phyloP scores from a whole-genome alignment of 352 stramenopile genomes.

The Pythium oligandrum region DNA sequence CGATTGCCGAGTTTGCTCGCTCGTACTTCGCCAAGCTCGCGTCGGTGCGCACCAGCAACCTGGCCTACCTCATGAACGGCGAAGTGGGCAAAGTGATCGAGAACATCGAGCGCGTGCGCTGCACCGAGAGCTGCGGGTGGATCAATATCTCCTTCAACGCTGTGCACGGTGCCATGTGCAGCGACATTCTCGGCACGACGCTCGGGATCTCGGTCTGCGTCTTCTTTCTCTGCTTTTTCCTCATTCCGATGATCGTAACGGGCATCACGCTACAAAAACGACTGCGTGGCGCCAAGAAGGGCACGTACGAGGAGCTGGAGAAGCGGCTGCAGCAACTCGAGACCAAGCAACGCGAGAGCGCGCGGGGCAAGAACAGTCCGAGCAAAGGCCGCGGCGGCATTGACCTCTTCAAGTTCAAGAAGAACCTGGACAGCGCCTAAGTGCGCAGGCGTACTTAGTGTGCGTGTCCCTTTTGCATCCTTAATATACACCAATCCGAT shows the following conservation, averaged over 20 bases:
- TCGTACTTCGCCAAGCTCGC: slow-evolving; percentile 52
- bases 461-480: too few relatives aligned
- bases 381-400: slow-evolving; percentile 21
- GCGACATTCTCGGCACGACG: slow-evolving; percentile 70
- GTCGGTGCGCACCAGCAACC: slow-evolving; percentile 28
- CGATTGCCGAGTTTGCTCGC: slow-evolving; percentile 55
- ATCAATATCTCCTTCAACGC: slow-evolving; percentile 80
- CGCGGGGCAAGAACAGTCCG: slow-evolving; percentile 35
- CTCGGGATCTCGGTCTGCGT: slow-evolving; percentile 74
- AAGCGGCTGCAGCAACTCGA: slow-evolving; percentile 63
- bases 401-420: slow-evolving; percentile 50
- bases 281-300: slow-evolving; percentile 68
- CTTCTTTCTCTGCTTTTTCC: slow-evolving; percentile 70
- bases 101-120: slow-evolving; percentile 56
- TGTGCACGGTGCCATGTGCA: slow-evolving; percentile 67
- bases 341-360: slow-evolving; percentile 22
- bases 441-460: neutral
- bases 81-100: slow-evolving; percentile 48
- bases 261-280: slow-evolving; percentile 75
- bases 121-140: slow-evolving; percentile 75
- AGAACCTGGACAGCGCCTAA: slow-evolving; percentile 25
- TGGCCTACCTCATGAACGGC: slow-evolving; percentile 44
- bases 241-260: slow-evolving; percentile 68
- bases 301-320: slow-evolving; percentile 76
- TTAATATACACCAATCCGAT: too few relatives aligned